Conservation (phyloP, 345 rosid species). For the Noccaea caerulescens region DNA sequence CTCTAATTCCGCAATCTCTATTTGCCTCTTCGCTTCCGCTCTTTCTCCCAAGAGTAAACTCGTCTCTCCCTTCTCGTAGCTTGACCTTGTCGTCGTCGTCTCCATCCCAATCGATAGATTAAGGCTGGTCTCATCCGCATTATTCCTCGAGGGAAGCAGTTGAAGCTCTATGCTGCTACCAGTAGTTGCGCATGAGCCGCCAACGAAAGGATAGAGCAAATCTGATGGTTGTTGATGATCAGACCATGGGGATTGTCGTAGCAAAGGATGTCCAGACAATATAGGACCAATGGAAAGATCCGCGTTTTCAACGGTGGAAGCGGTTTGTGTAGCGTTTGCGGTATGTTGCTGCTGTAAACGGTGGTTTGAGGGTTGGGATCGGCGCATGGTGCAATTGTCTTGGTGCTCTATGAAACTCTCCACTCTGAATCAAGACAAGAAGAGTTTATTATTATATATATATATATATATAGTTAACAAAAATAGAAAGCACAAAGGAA, state of each 20-base stretch:
- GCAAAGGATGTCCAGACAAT: conserved; percentile 45
- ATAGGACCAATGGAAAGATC: conserved; percentile 52
- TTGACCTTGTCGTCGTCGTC: conserved; percentile 22
- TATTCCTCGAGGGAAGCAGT: conserved; percentile 39
- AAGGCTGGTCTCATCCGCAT: conserved; percentile 41
- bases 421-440: conserved; percentile 56
- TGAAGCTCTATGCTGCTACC: conserved; percentile 41
- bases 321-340: conserved; percentile 35
- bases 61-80: conserved; percentile 47
- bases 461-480: neutral
- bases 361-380: conserved; percentile 51
- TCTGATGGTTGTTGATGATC: conserved; percentile 26
- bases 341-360: conserved; percentile 44
- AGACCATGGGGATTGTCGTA: conserved; percentile 44
- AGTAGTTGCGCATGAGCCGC: conserved; percentile 21
- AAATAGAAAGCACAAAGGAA: conserved; percentile 31
- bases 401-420: conserved; percentile 99
- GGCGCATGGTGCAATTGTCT: conserved; percentile 80
- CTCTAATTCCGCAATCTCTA: conserved; percentile 82
- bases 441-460: conserved; percentile 5
- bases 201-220: conserved; percentile 29
- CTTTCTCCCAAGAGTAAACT: conserved; percentile 54
- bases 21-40: conserved; percentile 72
- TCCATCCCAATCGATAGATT: conserved; percentile 45
- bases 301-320: conserved; percentile 58